A percentile compares a stretch with the other conserved stretches of the same genome.
phyloP scores from a whole-genome alignment of 148 eudicot species.

The Silene uniflora region DNA sequence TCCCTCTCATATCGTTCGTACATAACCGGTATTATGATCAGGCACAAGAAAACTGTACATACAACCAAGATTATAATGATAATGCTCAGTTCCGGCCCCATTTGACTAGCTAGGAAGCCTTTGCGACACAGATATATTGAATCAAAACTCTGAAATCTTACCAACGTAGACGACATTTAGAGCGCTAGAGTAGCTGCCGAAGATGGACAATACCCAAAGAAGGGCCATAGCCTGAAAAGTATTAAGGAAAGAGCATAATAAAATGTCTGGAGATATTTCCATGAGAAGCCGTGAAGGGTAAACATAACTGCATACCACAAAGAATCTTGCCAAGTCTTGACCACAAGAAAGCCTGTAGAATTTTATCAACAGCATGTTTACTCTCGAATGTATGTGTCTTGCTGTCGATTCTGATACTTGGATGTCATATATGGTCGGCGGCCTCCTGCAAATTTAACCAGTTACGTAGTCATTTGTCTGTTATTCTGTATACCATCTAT shows the following conservation, averaged over 20 bases:
- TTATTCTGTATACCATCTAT: too few relatives aligned
- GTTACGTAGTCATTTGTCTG: too few relatives aligned
- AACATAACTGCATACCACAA: slow-evolving; percentile 41
- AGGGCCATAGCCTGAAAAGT: slow-evolving; percentile 38
- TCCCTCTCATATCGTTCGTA: slow-evolving; percentile 42
- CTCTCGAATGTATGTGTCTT: slow-evolving; percentile 32
- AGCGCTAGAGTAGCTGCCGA: slow-evolving; percentile 57
- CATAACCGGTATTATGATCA: slow-evolving; percentile 35
- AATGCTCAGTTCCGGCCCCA: too few relatives aligned
- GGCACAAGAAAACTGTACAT: slow-evolving; percentile 30
- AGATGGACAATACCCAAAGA: slow-evolving; percentile 53
- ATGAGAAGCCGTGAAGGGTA: slow-evolving; percentile 11
- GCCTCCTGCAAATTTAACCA: slow-evolving; percentile 35
- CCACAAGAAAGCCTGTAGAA: slow-evolving; percentile 56
- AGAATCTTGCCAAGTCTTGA: slow-evolving; percentile 40
- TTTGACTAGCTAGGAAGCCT: too few relatives aligned
- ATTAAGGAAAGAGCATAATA: slow-evolving; percentile 16
- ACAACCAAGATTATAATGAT: too few relatives aligned
- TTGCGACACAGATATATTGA: too few relatives aligned
- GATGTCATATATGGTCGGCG: slow-evolving; percentile 40
- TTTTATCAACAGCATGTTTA: slow-evolving; percentile 30
- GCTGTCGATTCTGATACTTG: slow-evolving; percentile 44
- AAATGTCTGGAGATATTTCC: slow-evolving; percentile 21
- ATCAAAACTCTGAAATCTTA: slow-evolving; percentile 15
- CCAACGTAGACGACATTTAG: slow-evolving; percentile 53